phyloP scores from a whole-genome alignment of 805 yeast species.

The Saccharomycopsis olivae region DNA sequence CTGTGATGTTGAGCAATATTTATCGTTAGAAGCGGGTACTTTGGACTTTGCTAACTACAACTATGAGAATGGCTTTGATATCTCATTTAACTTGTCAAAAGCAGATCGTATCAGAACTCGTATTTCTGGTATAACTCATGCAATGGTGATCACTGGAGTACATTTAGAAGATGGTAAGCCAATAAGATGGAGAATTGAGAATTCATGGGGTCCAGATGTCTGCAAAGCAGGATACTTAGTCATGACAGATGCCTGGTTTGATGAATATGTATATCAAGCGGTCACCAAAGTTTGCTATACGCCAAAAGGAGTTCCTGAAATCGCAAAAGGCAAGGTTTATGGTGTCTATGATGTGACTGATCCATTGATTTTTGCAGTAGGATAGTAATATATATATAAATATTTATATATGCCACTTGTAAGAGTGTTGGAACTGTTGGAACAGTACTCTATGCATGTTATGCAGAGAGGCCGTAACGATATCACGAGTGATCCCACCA shows the following conservation, averaged over 20 bases:
- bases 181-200: constrained; percentile 61
- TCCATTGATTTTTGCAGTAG: too few relatives aligned
- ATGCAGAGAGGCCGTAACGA: too few relatives aligned
- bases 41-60: constrained; percentile 67
- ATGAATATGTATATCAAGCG: constrained; percentile 65
- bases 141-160: constrained; percentile 78
- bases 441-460: too few relatives aligned
- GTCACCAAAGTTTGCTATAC: constrained; percentile 47
- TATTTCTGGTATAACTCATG: constrained; percentile 79
- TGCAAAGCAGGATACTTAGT: constrained; percentile 61
- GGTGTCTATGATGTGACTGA: constrained; percentile 63
- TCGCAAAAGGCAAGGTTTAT: constrained; percentile 35
- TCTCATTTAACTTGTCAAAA: constrained; percentile 43
- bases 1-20: constrained; percentile 76
- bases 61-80: constrained; percentile 43
- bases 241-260: constrained; percentile 66
- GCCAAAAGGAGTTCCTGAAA: constrained; percentile 27
- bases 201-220: constrained; percentile 64
- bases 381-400: too few relatives aligned
- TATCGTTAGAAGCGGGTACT: constrained; percentile 51
- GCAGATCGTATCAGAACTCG: constrained; percentile 60
- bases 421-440: too few relatives aligned
- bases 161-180: constrained; percentile 59
- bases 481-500: too few relatives aligned
- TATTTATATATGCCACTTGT: too few relatives aligned